Base-by-base conservation (phyloP, 441 rosid genomes). In the Kokia cookei region DNA sequence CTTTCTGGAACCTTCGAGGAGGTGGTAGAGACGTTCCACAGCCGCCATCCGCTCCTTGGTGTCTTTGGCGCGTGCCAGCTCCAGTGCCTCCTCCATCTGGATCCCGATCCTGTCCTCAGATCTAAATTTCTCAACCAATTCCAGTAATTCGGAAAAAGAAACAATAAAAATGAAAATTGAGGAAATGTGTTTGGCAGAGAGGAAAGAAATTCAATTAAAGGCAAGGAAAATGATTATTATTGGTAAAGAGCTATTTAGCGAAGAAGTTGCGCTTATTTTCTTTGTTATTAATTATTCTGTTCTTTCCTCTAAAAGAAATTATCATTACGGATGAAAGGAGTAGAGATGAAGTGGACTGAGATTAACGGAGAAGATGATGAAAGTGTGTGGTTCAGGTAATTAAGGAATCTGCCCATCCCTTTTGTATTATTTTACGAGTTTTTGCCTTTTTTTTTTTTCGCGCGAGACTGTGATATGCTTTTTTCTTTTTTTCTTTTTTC, bases 31-130 rank as follows among this genome's bases (percentile, higher is more conserved):
- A 2, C 97, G 82, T 85, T 96, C 99, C 51, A 96, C 98, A 24
- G 93, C 99, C 2, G 99, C 99, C 99, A 96, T 92, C 76, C 99
- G 85, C 89, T 96, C 98, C 73, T 96, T 96, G 0, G 98, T 91
- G 82, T 93, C 99, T 83, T 96, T 96, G 48, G 98, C 96, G 26
- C 98, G 93, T 75, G 94, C 99, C 84, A 91, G 87, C 80, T 93
- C 98, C 74, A 96, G 76, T 58, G 96, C 99, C 86, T 90, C 99
- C 88, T 96, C 99, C 99, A 96, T 90, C 57, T 58, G 64, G 14
- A 51, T 35, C 65, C 80, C 76, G 92, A 87, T 88, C 89, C 80
- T 63, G 42, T 61, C 7, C 65, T 80, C 88, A 82, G 92, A 86
- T 88, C 90, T 86, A 74, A 61, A 60, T 67, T 79, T 47, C 62